A percentile compares a stretch with the other conserved stretches of the same genome.
These are phyloP conservation scores for Arctium lappa DNA, from an alignment of 129 eudicot genomes.

Conservation along the genomic window DNA sequence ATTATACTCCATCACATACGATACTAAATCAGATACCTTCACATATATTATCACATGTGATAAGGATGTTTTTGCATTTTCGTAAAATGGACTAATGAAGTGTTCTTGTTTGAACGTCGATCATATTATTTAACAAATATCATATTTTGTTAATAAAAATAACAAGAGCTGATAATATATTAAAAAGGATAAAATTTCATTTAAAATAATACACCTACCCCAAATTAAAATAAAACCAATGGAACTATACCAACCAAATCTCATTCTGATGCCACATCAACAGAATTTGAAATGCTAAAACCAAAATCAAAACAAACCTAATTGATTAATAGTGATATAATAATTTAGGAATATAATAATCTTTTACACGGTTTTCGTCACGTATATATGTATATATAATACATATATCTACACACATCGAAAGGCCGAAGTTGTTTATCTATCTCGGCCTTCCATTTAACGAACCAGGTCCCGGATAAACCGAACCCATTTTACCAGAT, in stretches of 20 bases:
- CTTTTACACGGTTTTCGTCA: background rate
- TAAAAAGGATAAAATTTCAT: background rate
- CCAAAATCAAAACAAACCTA: conserved; percentile 12
- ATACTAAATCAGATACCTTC: too few species aligned
- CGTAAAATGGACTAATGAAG: too few species aligned
- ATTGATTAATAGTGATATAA: background rate
- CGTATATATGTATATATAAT: background rate
- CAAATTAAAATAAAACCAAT: background rate
- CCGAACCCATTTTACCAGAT: conserved; percentile 45
- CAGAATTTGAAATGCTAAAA: background rate
- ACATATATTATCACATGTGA: too few species aligned
- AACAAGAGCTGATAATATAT: background rate
- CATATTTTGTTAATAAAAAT: background rate
- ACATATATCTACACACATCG: background rate
- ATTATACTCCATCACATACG: too few species aligned
- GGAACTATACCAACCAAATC: conserved; percentile 5
- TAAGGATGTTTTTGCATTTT: too few species aligned
- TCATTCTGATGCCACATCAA: background rate
- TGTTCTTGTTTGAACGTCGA: too few species aligned
- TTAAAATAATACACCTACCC: conserved; percentile 1
- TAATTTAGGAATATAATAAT: conserved; percentile 15
- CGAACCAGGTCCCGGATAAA: conserved; percentile 41
- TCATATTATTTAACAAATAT: background rate
- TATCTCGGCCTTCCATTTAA: conserved; percentile 44
- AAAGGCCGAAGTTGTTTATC: background rate